Percentiles rank a stretch among this genome's conserved stretches.
Conservation (phyloP, 371 early-diverging fungal species). For the Conidiobolus incongruus region DNA sequence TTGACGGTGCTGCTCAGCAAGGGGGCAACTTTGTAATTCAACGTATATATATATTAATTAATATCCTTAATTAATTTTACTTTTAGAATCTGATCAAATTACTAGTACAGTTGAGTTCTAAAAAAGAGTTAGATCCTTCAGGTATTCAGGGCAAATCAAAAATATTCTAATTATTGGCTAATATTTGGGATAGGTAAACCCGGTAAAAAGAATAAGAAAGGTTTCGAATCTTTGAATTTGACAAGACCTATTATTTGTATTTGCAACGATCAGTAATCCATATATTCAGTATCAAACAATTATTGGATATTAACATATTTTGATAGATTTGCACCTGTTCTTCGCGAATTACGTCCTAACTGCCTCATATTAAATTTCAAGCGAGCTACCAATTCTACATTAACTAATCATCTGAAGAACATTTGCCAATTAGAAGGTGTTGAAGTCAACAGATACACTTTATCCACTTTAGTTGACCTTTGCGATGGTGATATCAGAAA, state of each 20-base stretch:
- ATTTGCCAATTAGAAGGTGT: conserved; percentile 66
- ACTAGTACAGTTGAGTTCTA: conserved; percentile 13
- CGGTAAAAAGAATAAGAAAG: too few relatives aligned
- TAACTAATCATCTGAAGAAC: conserved; percentile 50
- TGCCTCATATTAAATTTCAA: conserved; percentile 48
- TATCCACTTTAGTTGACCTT: conserved; percentile 46
- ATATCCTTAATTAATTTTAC: conserved; percentile 1
- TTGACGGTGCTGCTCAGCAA: conserved; percentile 74
- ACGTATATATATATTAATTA: too few relatives aligned
- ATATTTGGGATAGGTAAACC: too few relatives aligned
- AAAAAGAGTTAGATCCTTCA: not conserved
- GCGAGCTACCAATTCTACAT: conserved; percentile 30
- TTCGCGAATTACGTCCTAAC: conserved; percentile 59
- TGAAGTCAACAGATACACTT: conserved; percentile 40
- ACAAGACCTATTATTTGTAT: conserved; percentile 92
- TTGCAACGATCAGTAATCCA: conserved; percentile 75
- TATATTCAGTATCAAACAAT: too few relatives aligned
- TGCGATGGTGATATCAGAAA: conserved; percentile 71
- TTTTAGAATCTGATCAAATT: conserved; percentile 50
- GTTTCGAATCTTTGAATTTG: conserved; percentile 9
- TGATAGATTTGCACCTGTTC: conserved; percentile 58
- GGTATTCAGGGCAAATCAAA: too few relatives aligned
- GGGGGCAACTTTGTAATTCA: conserved; percentile 30
- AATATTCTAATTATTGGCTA: too few relatives aligned
- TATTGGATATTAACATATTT: too few relatives aligned